Evolutionary conservation across 768 basidiomycete species (phyloP), one percentile per base, ranked within the genome.

Genomic region (Coprinopsis strossmayeri): DNA sequence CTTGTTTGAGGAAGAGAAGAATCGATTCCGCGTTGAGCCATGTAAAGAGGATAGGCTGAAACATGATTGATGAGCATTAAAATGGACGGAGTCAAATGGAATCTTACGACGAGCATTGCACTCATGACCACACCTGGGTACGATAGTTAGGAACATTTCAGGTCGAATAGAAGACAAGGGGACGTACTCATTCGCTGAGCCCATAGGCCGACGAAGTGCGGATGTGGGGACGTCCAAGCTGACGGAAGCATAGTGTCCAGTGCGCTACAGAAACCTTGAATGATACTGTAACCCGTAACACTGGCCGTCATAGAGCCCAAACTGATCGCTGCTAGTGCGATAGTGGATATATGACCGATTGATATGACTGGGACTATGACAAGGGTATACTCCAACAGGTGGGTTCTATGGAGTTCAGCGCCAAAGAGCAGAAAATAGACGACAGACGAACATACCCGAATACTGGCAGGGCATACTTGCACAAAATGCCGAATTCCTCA

Each of bases 221-320:
- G 95, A 25, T 84, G 81, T 1, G 82, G 61, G 2, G 91, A 92
- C 0, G 96, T 94, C 93, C 90, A 99, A 13, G 95, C 93, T 32
- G 90, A 81, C 0, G 96, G 95, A 7, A 97, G 79, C 57, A 99
- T 77, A 0, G 94, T 94, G 63, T 99, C 96, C 17, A 99, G 79
- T 0, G 91, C 83, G 42, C 86, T 88, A 5, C 80, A 70, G 47
- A 95, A 79, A 17, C 91, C 91, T 54, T 87, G 85, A 4, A 93
- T 69, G 47, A 95, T 83, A 53, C 83, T 87, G 56, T 85, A 86
- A 1, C 79, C 86, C 1, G 87, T 82, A 10, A 84, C 81, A 45
- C 75, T 78, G 17, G 81, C 81, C 0, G 84, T 85, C 83, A 88
- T 86, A 10, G 79, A 81, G 1, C 78, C 84, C 10, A 88, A 65